Evolutionary conservation across 192 early-diverging fungal genomes (phyloP), one percentile per base, ranked within the genome.

Genomic region (Allomyces macrogynus): DNA sequence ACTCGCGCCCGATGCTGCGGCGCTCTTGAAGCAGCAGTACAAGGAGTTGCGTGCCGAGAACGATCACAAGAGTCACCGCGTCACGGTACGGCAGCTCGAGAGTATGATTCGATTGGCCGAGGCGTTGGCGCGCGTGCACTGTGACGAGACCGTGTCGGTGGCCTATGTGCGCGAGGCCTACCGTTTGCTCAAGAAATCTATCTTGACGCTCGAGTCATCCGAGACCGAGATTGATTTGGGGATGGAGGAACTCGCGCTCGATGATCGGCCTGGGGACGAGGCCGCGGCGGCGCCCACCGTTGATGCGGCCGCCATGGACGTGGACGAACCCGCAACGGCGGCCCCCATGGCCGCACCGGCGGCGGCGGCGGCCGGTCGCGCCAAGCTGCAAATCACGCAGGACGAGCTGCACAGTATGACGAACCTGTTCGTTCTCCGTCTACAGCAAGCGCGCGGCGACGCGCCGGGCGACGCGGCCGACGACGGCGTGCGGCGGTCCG

Each of bases 81-180:
- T 96, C 67, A 98, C 95, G 1, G 95, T 98, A 24, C 85, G 93
- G 61, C 95, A 98, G 76, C 77, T 98, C 20, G 95, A 96, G 78
- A 89, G 86, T 71, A 89, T 96, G 80, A 89, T 98, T 65, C 90
- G 93, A 60, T 78, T 98, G 26, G 91, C 89, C 24, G 95, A 98
- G 77, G 95, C 93, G 0, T 76, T 98, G 67, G 93, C 95, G 3
- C 86, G 93, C 66, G 84, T 89, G 26, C 81, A 93, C 69, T 90
- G 85, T 66, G 69, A 73, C 61, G 75, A 82, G 24, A 69, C 76
- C 62, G 81, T 84, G 12, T 54, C 44, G 44, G 44, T 54, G 44
- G 12, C 12, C 10, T 54, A 54, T 8, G 44, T 54, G 44, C 44
- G 44, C 44, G 44, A 54, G 44, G 44, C 44, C 12, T 54, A 16